Evolutionary conservation across 2,329 filamentous ascomycete genomes (phyloP), one percentile per base, ranked within the genome.

Genomic region (Colletotrichum camelliae): DNA sequence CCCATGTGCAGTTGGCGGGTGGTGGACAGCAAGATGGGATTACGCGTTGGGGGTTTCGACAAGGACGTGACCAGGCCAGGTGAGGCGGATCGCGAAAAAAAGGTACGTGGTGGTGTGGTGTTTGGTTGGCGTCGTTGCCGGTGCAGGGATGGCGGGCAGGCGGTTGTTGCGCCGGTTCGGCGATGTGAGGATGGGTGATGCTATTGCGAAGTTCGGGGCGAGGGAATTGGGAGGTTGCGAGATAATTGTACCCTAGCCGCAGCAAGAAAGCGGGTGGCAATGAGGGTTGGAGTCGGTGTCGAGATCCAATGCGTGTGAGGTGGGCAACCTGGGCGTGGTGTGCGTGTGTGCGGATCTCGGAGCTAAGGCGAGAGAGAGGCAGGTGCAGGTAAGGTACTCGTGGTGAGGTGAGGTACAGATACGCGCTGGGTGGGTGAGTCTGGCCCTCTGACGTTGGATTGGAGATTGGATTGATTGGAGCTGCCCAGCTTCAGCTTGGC

Each of bases 31-130:
- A 57, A 57, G 21, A 31, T 8, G n/a, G 69, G 64, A 39, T 72
- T 72, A 75, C 73, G 70, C 73, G 69, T 43, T 64, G 27, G 31
- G 39, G 31, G 64, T 15, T 64, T 72, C 33, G 57, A 52, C 27
- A 62, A 21, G 37, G 67, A 52, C 67, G 37, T 52, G 57, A 52
- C 33, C 70, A 57, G 52, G 37, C 57, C 64, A 75, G 29, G 69
- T 73, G 73, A 75, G 73, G 69, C 73, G 73, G 69, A 75, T 75
- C 73, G 73, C 73, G 73, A 75, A 75, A 72, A 72, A 33, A 29
- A 62, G 18, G 69, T 67, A 52, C 61, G 73, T 72, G 55, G 57
- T 67, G 67, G 57, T 58, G 66, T 68, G 66, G 66, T 68, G 66
- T 60, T 60, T 58, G 67, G 61, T 72, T 61, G 72, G 68, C 52